These are phyloP conservation scores for sweet orange (Citrus sinensis) DNA, from an alignment of 345 rosid genomes.

Conservation along the genomic window DVS_A1.0 CM039166.1:16981501-16982000, in stretches of 20 bases:
- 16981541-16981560: too few species aligned
- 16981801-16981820: too few species aligned
- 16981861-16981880: slow-evolving; percentile 82
- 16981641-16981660: not conserved
- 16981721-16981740: slow-evolving; percentile 75
- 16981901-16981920: slow-evolving; percentile 94
- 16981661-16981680: not conserved
- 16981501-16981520: too few species aligned
- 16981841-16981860: not conserved
- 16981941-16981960: not conserved
- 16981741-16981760: slow-evolving; percentile 77
- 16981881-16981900: slow-evolving; percentile 90
- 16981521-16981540: too few species aligned
- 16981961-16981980: not conserved
- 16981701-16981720: slow-evolving; percentile 92
- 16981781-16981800: not conserved
- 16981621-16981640: too few species aligned
- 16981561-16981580: too few species aligned
- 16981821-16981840: not conserved
- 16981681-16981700: slow-evolving; percentile 63
- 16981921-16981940: not conserved
- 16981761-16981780: slow-evolving; percentile 68
- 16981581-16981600: too few species aligned
- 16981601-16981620: too few species aligned
- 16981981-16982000: not conserved